phyloP scores from a whole-genome alignment of 116 monocot species.

The Dioscorea cayenensis region DNA sequence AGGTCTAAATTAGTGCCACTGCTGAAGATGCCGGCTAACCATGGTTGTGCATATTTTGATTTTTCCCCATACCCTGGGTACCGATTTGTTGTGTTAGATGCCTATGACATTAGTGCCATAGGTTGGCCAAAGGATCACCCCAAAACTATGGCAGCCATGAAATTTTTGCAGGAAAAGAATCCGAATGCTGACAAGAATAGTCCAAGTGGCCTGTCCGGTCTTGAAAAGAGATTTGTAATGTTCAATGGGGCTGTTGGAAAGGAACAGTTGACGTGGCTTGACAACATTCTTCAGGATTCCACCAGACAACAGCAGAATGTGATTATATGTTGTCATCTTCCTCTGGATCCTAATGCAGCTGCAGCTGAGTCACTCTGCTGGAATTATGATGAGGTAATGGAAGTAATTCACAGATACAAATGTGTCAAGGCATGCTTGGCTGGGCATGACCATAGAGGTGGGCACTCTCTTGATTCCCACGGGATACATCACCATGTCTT shows the following conservation, averaged over 20 bases:
- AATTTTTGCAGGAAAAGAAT: constrained; percentile 52
- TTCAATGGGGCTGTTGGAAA: constrained; percentile 78
- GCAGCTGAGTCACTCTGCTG: constrained; percentile 50
- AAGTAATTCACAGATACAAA: constrained; percentile 49
- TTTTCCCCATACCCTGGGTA: constrained; percentile 61
- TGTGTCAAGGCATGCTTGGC: constrained; percentile 83
- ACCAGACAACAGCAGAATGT: constrained; percentile 43
- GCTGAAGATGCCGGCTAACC: constrained; percentile 48
- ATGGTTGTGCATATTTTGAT: constrained; percentile 56
- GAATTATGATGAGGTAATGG: constrained; percentile 91
- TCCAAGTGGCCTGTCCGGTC: constrained; percentile 54
- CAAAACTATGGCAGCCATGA: constrained; percentile 24
- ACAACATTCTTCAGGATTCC: constrained; percentile 42
- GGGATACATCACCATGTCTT: constrained; percentile 82
- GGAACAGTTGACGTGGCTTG: constrained; percentile 68
- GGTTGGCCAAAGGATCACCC: constrained; percentile 79
- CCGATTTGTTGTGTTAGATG: constrained; percentile 60
- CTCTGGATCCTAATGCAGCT: constrained; percentile 45
- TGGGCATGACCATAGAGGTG: constrained; percentile 87
- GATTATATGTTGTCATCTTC: constrained; percentile 68
- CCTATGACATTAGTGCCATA: constrained; percentile 68
- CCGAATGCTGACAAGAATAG: constrained; percentile 81
- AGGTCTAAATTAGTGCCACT: constrained; percentile 31
- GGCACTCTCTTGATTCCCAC: constrained; percentile 60
- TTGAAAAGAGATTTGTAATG: constrained; percentile 57